phyloP scores from a whole-genome alignment of 345 rosid species.

The Populus simonii region DNA sequence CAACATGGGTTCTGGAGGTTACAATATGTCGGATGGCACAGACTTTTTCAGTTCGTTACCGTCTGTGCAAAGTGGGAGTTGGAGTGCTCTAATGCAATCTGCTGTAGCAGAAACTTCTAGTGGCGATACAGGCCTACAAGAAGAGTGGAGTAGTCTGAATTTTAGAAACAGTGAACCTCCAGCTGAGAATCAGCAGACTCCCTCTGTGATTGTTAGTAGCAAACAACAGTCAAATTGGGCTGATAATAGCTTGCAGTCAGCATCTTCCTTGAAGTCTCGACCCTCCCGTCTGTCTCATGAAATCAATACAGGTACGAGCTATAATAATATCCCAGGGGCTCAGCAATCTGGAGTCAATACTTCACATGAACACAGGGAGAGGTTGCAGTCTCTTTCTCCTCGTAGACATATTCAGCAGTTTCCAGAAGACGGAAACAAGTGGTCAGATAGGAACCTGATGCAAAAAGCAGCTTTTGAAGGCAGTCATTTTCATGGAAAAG shows the following conservation, averaged over 20 bases:
- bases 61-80: constrained; percentile 87
- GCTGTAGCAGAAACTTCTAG: constrained; percentile 89
- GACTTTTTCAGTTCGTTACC: constrained; percentile 52
- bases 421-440: constrained; percentile 39
- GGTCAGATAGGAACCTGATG: constrained; percentile 38
- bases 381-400: constrained; percentile 42
- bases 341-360: constrained; percentile 33
- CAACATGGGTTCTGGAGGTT: constrained; percentile 45
- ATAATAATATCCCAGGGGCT: constrained; percentile 19
- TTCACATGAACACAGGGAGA: constrained; percentile 40
- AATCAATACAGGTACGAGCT: constrained; percentile 19
- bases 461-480: constrained; percentile 47
- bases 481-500: constrained; percentile 39
- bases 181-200: constrained; percentile 25
- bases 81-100: constrained; percentile 99
- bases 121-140: constrained; percentile 49
- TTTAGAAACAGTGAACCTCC: constrained; percentile 32
- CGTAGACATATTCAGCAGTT: constrained; percentile 33
- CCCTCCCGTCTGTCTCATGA: constrained; percentile 29
- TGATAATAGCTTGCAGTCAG: constrained; percentile 29
- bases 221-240: constrained; percentile 40
- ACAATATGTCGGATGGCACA: constrained; percentile 37
- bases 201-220: constrained; percentile 26
- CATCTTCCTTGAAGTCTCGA: constrained; percentile 23
- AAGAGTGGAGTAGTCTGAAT: constrained; percentile 54